phyloP scores from a whole-genome alignment of 2,329 filamentous ascomycete genomes.

The Fusarium decemcellulare region DNA sequence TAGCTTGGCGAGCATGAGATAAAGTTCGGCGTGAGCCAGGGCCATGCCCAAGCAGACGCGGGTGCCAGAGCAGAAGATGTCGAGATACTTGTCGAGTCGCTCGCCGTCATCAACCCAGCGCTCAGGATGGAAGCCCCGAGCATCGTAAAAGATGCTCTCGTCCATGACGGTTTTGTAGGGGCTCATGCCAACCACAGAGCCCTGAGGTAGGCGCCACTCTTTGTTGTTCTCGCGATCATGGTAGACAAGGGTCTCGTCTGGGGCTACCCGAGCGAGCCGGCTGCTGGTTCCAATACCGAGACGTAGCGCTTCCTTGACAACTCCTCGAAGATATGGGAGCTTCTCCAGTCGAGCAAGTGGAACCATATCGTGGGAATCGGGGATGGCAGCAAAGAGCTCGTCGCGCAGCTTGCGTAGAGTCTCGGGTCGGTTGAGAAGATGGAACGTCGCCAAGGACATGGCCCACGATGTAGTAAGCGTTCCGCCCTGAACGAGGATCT shows the following conservation, averaged over 20 bases:
- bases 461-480: conserved; percentile 58
- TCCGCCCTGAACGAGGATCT: conserved; percentile 55
- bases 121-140: conserved; percentile 52
- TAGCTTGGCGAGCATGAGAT: conserved; percentile 54
- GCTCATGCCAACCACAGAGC: conserved; percentile 56
- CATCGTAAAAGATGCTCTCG: conserved; percentile 50
- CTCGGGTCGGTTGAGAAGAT: conserved; percentile 51
- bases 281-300: conserved; percentile 64
- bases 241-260: conserved; percentile 51
- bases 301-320: conserved; percentile 66
- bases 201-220: conserved; percentile 50
- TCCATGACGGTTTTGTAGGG: conserved; percentile 54
- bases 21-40: conserved; percentile 56
- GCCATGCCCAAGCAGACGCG: conserved; percentile 55
- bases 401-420: conserved; percentile 52
- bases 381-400: conserved; percentile 53
- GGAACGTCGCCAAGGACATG: conserved; percentile 53
- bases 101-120: conserved; percentile 54
- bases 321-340: conserved; percentile 63
- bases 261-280: conserved; percentile 63
- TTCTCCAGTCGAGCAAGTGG: conserved; percentile 50
- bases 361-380: conserved; percentile 46
- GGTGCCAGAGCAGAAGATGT: conserved; percentile 53
- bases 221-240: conserved; percentile 46
- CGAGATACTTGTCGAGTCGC: conserved; percentile 52